phyloP scores from a whole-genome alignment of 495 filamentous ascomycete species.

The Annulohypoxylon stygium region DNA sequence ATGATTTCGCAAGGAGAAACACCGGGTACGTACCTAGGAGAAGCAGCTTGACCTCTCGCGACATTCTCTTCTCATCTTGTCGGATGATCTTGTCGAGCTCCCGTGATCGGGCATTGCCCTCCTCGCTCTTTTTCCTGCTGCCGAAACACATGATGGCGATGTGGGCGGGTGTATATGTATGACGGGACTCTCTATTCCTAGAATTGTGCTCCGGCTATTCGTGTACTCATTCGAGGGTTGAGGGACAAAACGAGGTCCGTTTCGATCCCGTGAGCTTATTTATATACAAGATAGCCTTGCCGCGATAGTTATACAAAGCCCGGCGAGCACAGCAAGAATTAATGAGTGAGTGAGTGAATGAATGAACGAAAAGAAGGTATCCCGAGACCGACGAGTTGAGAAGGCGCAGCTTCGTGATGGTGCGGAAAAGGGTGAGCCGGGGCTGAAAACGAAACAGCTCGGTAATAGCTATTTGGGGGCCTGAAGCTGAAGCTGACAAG shows the following conservation, averaged over 20 bases:
- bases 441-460: conserved; percentile 34
- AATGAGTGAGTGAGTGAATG: conserved; percentile 1
- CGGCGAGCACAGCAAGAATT: not conserved
- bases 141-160: conserved; percentile 74
- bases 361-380: conserved; percentile 24
- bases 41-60: conserved; percentile 85
- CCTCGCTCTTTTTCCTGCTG: conserved; percentile 63
- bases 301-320: conserved; percentile 24
- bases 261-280: conserved; percentile 5
- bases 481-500: conserved; percentile 24
- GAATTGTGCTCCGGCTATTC: conserved; percentile 9
- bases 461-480: conserved; percentile 35
- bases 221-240: conserved; percentile 31
- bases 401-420: conserved; percentile 28
- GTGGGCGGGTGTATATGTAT: conserved; percentile 24
- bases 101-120: conserved; percentile 64
- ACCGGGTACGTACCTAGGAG: conserved; percentile 73
- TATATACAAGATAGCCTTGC: conserved; percentile 28
- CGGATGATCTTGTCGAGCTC: conserved; percentile 84
- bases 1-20: conserved; percentile 25
- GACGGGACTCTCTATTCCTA: not conserved
- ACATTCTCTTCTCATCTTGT: conserved; percentile 83
- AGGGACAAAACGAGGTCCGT: conserved; percentile 3
- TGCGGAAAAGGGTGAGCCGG: conserved; percentile 30
- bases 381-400: conserved; percentile 17